These are phyloP conservation scores for Saccharomycopsis schoenii DNA, from an alignment of 805 yeast genomes.

Conservation along the genomic window DNA sequence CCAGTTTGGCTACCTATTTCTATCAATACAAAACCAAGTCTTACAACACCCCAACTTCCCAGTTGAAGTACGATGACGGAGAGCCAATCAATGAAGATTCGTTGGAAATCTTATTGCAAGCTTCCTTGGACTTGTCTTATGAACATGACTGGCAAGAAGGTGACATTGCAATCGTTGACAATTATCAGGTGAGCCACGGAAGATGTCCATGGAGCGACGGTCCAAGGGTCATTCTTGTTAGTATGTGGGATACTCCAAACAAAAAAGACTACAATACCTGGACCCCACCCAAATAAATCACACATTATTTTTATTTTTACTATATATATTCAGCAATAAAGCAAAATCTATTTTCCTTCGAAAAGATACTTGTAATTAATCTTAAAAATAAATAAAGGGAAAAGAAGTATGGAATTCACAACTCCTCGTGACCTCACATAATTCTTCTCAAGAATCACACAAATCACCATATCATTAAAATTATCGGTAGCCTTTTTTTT, in stretches of 20 bases:
- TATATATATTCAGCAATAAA: too few relatives aligned
- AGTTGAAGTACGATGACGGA: conserved; percentile 21
- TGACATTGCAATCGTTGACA: conserved; percentile 28
- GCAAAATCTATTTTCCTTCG: too few relatives aligned
- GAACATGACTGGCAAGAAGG: conserved; percentile 27
- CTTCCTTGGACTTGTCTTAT: conserved; percentile 22
- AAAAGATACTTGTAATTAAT: too few relatives aligned
- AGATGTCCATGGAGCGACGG: conserved; percentile 26
- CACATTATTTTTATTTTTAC: too few relatives aligned
- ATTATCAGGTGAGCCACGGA: conserved; percentile 29
- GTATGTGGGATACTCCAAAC: conserved; percentile 27
- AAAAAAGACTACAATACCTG: conserved; percentile 2
- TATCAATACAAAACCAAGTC: conserved; percentile 15
- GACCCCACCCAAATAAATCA: background rate
- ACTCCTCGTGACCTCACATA: background rate
- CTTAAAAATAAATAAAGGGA: too few relatives aligned
- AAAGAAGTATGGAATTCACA: background rate
- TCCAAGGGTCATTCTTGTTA: conserved; percentile 26
- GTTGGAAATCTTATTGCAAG: conserved; percentile 20
- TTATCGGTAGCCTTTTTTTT: background rate
- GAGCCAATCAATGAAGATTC: conserved; percentile 19
- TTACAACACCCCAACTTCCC: conserved; percentile 6
- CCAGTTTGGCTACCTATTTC: conserved; percentile 23
- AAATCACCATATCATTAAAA: background rate
- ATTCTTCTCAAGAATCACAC: background rate